Conservation (phyloP, 768 basidiomycete species). For the Kwoniella sp. region DNA sequence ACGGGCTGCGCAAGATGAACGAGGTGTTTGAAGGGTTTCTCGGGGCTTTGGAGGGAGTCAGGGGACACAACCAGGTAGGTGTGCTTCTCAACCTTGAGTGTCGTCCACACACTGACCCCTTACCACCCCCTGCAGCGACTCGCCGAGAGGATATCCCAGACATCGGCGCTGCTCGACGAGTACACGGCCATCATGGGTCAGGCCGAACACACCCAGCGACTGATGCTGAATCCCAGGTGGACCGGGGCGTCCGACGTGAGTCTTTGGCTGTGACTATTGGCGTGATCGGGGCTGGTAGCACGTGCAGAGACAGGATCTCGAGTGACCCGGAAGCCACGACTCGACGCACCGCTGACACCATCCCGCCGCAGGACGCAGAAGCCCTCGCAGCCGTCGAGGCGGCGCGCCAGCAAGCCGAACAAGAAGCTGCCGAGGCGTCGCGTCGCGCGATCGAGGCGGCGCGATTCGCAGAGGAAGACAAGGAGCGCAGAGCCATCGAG, state of each 20-base stretch:
- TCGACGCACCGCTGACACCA: neutral
- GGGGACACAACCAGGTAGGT: slow-evolving; percentile 49
- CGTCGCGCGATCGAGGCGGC: slow-evolving; percentile 14
- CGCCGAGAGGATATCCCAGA: slow-evolving; percentile 38
- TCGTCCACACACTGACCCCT: neutral
- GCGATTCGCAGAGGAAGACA: slow-evolving; percentile 19
- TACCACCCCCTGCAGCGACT: slow-evolving; percentile 18
- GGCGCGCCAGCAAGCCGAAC: slow-evolving; percentile 2
- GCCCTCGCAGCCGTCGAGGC: slow-evolving; percentile 5
- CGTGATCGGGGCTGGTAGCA: neutral
- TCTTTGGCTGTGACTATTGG: neutral
- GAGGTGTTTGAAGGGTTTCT: slow-evolving; percentile 46
- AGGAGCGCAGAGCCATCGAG: slow-evolving; percentile 9
- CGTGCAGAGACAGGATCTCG: too few relatives aligned
- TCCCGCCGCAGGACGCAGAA: slow-evolving; percentile 11
- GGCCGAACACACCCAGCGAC: slow-evolving; percentile 50
- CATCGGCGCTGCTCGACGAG: slow-evolving; percentile 48
- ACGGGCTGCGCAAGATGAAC: slow-evolving; percentile 49
- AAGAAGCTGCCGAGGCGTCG: slow-evolving; percentile 16
- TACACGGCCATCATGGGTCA: slow-evolving; percentile 50
- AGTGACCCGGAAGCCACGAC: too few relatives aligned
- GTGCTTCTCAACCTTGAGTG: neutral
- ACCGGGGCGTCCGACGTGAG: slow-evolving; percentile 45
- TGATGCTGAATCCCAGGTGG: slow-evolving; percentile 50
- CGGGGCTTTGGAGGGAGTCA: slow-evolving; percentile 31